Evolutionary conservation across 768 basidiomycete genomes (phyloP), one percentile per base, ranked within the genome.

Genomic region (Brasilioporus rufonigricans): DNA sequence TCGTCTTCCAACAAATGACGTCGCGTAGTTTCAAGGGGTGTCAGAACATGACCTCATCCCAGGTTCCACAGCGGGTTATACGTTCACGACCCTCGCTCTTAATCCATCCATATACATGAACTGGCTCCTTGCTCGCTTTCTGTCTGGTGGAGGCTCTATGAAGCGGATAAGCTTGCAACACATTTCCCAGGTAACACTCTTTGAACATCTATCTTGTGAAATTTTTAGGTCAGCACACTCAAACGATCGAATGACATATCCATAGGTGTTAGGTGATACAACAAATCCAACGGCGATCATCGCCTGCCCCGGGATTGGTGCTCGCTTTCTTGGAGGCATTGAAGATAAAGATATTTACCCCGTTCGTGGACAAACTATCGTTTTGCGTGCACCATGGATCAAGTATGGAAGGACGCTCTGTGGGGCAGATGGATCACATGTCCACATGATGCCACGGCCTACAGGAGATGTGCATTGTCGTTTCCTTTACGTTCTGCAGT

Each of bases 81-180:
- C 80, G 0, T 90, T 91, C 72, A 80, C 72, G 5, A 89, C 89
- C 0, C 56, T 93, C 26, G 82, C 84, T 1, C 84, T 94, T 58
- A 84, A 91, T 65, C 76, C 81, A 0, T 77, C 83, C 0, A 63
- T 71, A 5, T 91, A 90, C 63, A 70, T 89, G 50, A 73, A 79
- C 19, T 90, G 86, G 70, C 80, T 92, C 4, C 67, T 83, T 29
- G 62, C 76, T 3, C 81, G 80, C 8, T 86, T 91, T 67, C 68
- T 81, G 16, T 66, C 77, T 0, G 64, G 66, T 0, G 91, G 90
- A n/a, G 91, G 91, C 1, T 70, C 71, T 2, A 74, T 82, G 44
- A 72, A 84, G 7, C 86, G 84, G 2, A 79, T 76, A 4, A 71
- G 78, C 10, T 72, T 92, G 3, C 85, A 86, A 58, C 89, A 91